Conservation (phyloP, 768 basidiomycete species). For the Pleurotus platypus region DNA sequence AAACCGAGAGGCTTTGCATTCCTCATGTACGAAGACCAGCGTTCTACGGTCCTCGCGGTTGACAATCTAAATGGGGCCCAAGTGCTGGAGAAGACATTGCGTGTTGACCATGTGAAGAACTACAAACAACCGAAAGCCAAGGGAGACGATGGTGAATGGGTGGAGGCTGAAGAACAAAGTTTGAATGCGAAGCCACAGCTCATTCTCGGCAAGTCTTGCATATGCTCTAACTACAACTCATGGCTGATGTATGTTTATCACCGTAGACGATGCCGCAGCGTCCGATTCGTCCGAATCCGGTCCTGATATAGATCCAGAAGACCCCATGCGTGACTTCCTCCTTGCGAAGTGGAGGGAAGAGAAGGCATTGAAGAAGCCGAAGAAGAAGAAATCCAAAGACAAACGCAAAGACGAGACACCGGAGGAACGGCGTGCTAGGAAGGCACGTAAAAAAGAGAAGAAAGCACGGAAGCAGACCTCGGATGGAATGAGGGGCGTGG, state of each 20-base stretch:
- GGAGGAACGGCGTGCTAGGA: constrained; percentile 73
- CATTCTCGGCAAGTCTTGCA: constrained; percentile 46
- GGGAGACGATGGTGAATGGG: constrained; percentile 80
- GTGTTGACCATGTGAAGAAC: constrained; percentile 90
- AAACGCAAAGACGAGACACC: constrained; percentile 75
- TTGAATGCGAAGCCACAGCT: constrained; percentile 83
- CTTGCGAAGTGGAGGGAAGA: constrained; percentile 71
- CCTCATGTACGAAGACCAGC: constrained; percentile 98
- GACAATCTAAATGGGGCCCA: constrained; percentile 97
- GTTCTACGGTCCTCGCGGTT: constrained; percentile 92
- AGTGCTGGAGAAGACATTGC: constrained; percentile 79
- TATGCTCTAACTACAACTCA: not conserved
- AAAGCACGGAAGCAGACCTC: constrained; percentile 60
- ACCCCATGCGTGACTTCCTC: constrained; percentile 96
- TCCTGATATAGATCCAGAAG: constrained; percentile 86
- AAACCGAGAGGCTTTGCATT: constrained; percentile 92
- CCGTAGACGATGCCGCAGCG: constrained; percentile 49
- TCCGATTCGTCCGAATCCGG: constrained; percentile 65
- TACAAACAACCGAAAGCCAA: constrained; percentile 85
- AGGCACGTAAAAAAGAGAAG: constrained; percentile 70
- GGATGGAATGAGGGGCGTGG: constrained; percentile 60
- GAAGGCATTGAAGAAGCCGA: constrained; percentile 62
- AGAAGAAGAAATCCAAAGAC: constrained; percentile 58
- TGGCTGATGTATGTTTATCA: not conserved
- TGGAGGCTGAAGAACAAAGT: constrained; percentile 80